Conservation (phyloP, 1,284 basidiomycete species). For the Irpex sp. region DNA sequence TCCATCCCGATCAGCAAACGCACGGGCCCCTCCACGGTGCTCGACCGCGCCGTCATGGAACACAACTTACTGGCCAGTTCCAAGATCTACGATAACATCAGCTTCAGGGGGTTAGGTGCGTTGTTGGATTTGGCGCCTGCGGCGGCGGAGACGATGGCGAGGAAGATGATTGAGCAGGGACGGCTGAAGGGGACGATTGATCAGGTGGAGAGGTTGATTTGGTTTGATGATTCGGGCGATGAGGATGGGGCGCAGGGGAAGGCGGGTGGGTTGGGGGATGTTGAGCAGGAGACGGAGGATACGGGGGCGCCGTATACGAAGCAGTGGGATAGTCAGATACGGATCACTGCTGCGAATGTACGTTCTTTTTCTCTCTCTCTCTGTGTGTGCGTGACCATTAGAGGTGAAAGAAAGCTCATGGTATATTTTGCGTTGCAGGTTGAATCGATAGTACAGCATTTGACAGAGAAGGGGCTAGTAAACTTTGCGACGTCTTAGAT, state of each 20-base stretch:
- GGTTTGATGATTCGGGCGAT: constrained; percentile 80
- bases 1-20: constrained; percentile 52
- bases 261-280: constrained; percentile 86
- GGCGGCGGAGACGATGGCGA: constrained; percentile 90
- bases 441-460: constrained; percentile 76
- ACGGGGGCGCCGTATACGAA: constrained; percentile 87
- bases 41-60: constrained; percentile 97
- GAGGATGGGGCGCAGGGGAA: constrained; percentile 90
- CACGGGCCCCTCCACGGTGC: constrained; percentile 89
- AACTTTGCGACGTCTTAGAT: constrained; percentile 29
- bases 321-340: constrained; percentile 88
- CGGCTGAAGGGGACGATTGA: constrained; percentile 89
- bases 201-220: constrained; percentile 90
- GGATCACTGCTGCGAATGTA: constrained; percentile 81
- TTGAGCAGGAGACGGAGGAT: constrained; percentile 78
- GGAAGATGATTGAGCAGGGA: constrained; percentile 96
- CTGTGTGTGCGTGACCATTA: background rate
- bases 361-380: constrained; percentile 17
- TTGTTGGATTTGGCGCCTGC: constrained; percentile 82
- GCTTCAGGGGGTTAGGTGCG: constrained; percentile 83
- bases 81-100: constrained; percentile 93
- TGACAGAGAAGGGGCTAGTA: constrained; percentile 67
- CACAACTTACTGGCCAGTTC: constrained; percentile 96
- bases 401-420: background rate
- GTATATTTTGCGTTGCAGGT: constrained; percentile 41